Evolutionary conservation across 2,329 filamentous ascomycete species (phyloP).

Genomic region (Dactylellina leptospora): DNA sequence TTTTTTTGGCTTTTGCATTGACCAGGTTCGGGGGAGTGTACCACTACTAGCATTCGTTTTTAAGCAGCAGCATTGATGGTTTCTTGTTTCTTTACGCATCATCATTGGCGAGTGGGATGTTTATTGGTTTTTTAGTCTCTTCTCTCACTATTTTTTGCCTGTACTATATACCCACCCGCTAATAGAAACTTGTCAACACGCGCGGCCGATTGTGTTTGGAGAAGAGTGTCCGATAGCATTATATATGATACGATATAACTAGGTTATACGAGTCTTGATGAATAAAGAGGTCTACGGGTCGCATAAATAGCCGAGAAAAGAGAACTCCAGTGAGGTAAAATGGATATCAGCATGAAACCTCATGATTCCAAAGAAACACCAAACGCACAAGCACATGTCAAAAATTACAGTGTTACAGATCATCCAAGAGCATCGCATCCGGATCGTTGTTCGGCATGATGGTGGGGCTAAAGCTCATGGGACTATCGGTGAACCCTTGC

Average conservation of each 20-base stretch:
- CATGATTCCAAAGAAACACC: constrained; percentile 1
- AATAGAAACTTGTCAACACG: not conserved
- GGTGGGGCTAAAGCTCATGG: constrained; percentile 44
- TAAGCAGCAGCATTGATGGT: not conserved
- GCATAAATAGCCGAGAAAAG: not conserved
- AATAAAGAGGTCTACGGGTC: no score
- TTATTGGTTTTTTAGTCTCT: not conserved
- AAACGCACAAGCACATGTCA: not conserved
- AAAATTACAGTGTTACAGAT: constrained; percentile 9
- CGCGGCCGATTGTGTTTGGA: no score
- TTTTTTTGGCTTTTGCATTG: not conserved
- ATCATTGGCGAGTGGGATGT: not conserved
- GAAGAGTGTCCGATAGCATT: no score
- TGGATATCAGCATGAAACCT: not conserved
- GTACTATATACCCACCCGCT: not conserved
- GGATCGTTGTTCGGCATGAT: constrained; percentile 61
- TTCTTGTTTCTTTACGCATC: no score
- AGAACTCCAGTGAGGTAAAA: not conserved
- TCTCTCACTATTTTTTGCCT: not conserved
- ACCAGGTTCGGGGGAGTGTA: not conserved
- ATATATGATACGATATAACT: not conserved
- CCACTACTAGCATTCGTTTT: not conserved
- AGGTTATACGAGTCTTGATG: no score
- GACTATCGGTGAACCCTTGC: constrained; percentile 57
- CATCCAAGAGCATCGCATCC: constrained; percentile 75